Evolutionary conservation across 1,284 basidiomycete species (phyloP).

Genomic region (Lentinus polychrous): DNA sequence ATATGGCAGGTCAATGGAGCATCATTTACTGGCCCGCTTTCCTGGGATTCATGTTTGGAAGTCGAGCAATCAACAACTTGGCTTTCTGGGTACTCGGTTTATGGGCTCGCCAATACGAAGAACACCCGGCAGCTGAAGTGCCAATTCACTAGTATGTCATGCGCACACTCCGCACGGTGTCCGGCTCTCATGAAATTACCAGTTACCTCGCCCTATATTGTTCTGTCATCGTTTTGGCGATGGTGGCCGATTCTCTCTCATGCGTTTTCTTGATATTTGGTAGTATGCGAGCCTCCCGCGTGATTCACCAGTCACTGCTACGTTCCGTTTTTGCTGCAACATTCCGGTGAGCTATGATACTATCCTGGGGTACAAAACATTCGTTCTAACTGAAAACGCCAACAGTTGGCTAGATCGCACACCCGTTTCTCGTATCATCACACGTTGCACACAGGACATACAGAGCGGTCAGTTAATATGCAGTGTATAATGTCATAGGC

Average conservation of each 20-base stretch:
- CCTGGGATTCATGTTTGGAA: neutral
- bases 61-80: neutral
- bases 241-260: slow-evolving; percentile 19
- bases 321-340: slow-evolving; percentile 47
- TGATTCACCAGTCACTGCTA: slow-evolving; percentile 47
- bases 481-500: neutral
- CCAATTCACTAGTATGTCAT: slow-evolving; percentile 12
- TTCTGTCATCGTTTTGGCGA: slow-evolving; percentile 22
- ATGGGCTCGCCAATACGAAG: slow-evolving; percentile 19
- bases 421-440: slow-evolving; percentile 47
- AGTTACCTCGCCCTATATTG: slow-evolving; percentile 36
- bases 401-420: slow-evolving; percentile 44
- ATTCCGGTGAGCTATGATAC: slow-evolving; percentile 30
- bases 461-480: slow-evolving; percentile 27
- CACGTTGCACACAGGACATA: slow-evolving; percentile 56
- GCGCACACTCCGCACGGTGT: neutral
- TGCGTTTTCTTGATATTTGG: slow-evolving; percentile 30
- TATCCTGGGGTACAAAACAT: slow-evolving; percentile 9
- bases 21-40: slow-evolving; percentile 10
- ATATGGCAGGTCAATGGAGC: neutral
- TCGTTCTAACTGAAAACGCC: neutral
- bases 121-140: slow-evolving; percentile 9
- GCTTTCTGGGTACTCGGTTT: slow-evolving; percentile 11
- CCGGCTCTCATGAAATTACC: slow-evolving; percentile 7
- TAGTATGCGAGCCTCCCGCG: slow-evolving; percentile 41